Base-by-base conservation (phyloP, 768 basidiomycete species). In the Mycena belliarum region DNA sequence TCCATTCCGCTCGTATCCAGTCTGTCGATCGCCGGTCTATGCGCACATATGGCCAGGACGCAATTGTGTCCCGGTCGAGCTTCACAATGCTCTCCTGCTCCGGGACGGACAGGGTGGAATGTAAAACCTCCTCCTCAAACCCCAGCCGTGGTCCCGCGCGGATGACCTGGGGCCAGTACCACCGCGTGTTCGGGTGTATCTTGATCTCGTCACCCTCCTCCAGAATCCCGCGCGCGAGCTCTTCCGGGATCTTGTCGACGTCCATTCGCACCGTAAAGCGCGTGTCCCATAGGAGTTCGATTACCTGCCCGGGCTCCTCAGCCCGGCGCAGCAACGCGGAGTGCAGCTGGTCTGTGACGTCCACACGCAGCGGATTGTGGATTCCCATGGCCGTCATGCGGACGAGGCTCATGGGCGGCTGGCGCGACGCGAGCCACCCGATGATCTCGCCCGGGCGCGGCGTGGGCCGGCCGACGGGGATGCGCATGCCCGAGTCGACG, bases 351-450 rank as follows among this genome's bases (percentile, higher is more conserved):
- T 70, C 57, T 6, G 83, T 85, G 35, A 81, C 59, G 55, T 87
- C 76, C n/a, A 78, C 60, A 10, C 70, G 61, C 18, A 82, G 62
- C 1, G 67, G 68, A 33, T 73, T 57, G 0, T 56, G 48, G 15
- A 68, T 55, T 20, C 65, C 69, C 8, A 60, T 45, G 21, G 53
- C 66, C n/a, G 57, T 53, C 53, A 73, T 64, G 37, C 70, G 72
- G n/a, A 68, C 60, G 57, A 69, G 72, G 54, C 64, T 60, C 29
- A 76, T 66, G 4, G 81, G 82, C 2, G 86, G 86, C 40, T 76
- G 74, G 43, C 91, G 80, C 23, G 79, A 76, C 16, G 82, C 87
- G 6, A 91, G 66, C 90, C 91, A 92, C 14, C 76, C 83, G 23
- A 78, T 54, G 15, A 63, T 65, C 41, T 70, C 70, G 20, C 59